Evolutionary conservation across 1,284 basidiomycete species (phyloP), one percentile per base, ranked within the genome.

Genomic region (Tilletia caries): DNA sequence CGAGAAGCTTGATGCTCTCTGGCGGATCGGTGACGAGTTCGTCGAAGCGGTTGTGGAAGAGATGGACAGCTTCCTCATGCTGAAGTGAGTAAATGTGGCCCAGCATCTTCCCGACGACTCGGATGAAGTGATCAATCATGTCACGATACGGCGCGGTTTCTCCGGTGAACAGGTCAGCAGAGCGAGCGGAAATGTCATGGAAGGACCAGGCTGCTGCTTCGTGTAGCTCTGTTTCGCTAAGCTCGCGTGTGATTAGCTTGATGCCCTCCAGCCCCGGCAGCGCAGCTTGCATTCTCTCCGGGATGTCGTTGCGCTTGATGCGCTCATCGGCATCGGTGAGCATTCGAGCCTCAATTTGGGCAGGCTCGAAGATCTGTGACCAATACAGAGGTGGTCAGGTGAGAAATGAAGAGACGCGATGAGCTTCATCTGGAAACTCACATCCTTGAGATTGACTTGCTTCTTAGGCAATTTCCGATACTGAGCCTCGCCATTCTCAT

Each of bases 281-380:
- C 20, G 90, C 89, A 33, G 98, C 88, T 84, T 98, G 96, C 89
- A 97, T 93, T 64, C 96, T 91, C 84, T 99, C 96, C 0, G 96
- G 96, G 54, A 93, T 89, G 84, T 98, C 96, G 81, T 89, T 89
- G 68, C 94, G 91, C 76, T 98, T 94, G 67, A 94, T 87, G 27
- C 79, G 79, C 67, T 96, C 92, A 83, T 99, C 96, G 73, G 93
- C 94, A 75, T 95, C 93, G 3, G 94, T 97, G 58, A 99, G 86
- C 86, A 95, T 88, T 66, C 92, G 89, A 71, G 91, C 91, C 74
- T 90, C 90, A 81, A 99, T 98, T 86, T 98, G 93, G 6, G 94
- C 92, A 0, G 96, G 96, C 83, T 99, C 96, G 77, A 98, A 99
- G 72, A 99, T 93, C 92, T 96, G 78, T 25, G 41, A 13, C 6